A percentile compares a stretch with the other conserved stretches of the same genome.
Conservation (phyloP, 2,329 filamentous ascomycete species). For the Aureobasidium lini region DNA sequence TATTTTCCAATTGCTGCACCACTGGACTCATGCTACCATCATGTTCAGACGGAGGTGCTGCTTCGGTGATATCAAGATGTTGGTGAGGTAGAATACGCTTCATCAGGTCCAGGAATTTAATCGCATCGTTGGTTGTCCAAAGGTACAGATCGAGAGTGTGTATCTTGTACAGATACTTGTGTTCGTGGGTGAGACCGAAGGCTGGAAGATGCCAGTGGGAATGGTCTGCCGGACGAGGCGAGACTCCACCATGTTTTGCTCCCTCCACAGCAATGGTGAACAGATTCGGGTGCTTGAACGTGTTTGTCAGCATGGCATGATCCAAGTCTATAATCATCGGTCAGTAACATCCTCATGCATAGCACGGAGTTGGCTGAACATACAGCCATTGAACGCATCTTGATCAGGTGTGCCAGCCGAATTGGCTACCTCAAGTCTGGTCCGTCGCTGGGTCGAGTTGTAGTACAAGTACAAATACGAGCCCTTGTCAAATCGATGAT, state of each 20-base stretch:
- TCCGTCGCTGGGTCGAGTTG: conserved; percentile 58
- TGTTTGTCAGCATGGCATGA: conserved; percentile 57
- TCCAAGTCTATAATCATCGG: conserved; percentile 52
- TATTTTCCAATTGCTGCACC: conserved; percentile 65
- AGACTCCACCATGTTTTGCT: conserved; percentile 28
- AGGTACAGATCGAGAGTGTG: conserved; percentile 73
- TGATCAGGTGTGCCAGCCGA: conserved; percentile 66
- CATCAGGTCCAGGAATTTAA: conserved; percentile 61
- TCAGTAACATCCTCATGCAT: neutral
- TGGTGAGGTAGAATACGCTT: conserved; percentile 55
- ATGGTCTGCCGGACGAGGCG: conserved; percentile 38
- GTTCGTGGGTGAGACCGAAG: conserved; percentile 64
- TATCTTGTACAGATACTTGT: conserved; percentile 71
- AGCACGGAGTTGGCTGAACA: conserved; percentile 28
- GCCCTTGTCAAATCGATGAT: conserved; percentile 72
- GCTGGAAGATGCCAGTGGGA: conserved; percentile 67
- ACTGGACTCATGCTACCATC: conserved; percentile 55
- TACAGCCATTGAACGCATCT: conserved; percentile 71
- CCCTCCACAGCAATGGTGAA: conserved; percentile 58
- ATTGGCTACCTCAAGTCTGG: conserved; percentile 70
- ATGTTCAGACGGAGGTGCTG: conserved; percentile 44
- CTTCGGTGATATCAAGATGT: conserved; percentile 58
- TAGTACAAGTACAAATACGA: conserved; percentile 78
- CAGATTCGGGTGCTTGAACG: conserved; percentile 65
- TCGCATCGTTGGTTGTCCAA: conserved; percentile 66